Conservation (phyloP, 306 rosid species). For the Trifolium pratense region DNA sequence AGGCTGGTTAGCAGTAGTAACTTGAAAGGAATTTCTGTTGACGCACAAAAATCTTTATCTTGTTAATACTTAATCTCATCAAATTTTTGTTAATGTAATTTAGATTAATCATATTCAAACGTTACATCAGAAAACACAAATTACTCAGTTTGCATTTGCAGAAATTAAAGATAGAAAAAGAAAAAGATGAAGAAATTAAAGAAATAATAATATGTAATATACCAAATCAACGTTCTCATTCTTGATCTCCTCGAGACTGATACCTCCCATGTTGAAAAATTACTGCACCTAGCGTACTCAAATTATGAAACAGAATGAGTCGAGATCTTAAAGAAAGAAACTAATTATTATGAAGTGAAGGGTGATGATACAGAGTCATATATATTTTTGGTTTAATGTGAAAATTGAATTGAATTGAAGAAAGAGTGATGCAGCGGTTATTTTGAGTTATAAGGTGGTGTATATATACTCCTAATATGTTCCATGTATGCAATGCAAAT, state of each 20-base stretch:
- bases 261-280: conserved; percentile 53
- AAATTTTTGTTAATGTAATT: background rate
- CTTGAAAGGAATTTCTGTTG: background rate
- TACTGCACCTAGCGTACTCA: background rate
- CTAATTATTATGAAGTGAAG: background rate
- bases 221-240: conserved; percentile 96
- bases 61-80: background rate
- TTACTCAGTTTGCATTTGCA: too few relatives aligned
- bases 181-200: background rate
- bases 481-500: background rate
- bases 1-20: too few relatives aligned
- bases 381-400: background rate
- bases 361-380: background rate
- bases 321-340: background rate
- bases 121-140: too few relatives aligned
- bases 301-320: background rate
- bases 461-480: background rate
- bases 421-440: conserved; percentile 24
- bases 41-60: background rate
- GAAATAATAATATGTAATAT: background rate
- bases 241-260: conserved; percentile 88
- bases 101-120: too few relatives aligned
- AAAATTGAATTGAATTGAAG: background rate
- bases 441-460: background rate
- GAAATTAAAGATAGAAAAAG: background rate